These are phyloP conservation scores for Vitis hybrid DNA, from an alignment of 177 flowering plant species.

Conservation along the genomic window DNA sequence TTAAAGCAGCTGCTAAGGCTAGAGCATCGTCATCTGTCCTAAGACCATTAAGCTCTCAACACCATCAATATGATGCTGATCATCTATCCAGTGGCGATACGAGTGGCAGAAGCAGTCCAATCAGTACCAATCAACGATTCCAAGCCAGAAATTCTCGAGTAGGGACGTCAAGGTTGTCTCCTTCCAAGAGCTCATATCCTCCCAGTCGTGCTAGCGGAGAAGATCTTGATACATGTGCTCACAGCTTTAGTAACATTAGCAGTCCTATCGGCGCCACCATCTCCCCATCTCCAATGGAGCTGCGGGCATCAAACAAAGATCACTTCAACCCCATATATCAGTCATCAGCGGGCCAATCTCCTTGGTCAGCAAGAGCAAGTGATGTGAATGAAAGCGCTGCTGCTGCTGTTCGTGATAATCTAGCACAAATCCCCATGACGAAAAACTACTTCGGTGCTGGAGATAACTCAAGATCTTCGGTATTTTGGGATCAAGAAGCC, in stretches of 20 bases:
- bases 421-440: conserved; percentile 22
- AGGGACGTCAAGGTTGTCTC: conserved; percentile 43
- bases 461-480: conserved; percentile 50
- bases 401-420: conserved; percentile 18
- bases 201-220: conserved; percentile 85
- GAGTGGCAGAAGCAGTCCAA: conserved; percentile 74
- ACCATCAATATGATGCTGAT: conserved; percentile 57
- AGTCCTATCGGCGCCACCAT: conserved; percentile 56
- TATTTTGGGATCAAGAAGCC: conserved; percentile 85
- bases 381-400: conserved; percentile 25
- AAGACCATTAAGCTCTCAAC: conserved; percentile 61
- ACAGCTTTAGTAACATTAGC: conserved; percentile 62
- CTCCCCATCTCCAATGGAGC: conserved; percentile 38
- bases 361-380: conserved; percentile 44
- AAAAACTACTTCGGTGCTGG: conserved; percentile 24
- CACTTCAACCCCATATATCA: conserved; percentile 75
- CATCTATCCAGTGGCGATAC: conserved; percentile 56
- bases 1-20: conserved; percentile 90
- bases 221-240: conserved; percentile 55
- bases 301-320: conserved; percentile 43
- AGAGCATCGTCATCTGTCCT: conserved; percentile 93
- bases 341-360: conserved; percentile 61
- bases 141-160: conserved; percentile 30
- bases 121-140: conserved; percentile 47
- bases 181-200: conserved; percentile 68